A percentile compares a stretch with the other conserved stretches of the same genome.
Conservation (phyloP, 768 basidiomycete species). For the Tylopilus vinaceipallidus region DNA sequence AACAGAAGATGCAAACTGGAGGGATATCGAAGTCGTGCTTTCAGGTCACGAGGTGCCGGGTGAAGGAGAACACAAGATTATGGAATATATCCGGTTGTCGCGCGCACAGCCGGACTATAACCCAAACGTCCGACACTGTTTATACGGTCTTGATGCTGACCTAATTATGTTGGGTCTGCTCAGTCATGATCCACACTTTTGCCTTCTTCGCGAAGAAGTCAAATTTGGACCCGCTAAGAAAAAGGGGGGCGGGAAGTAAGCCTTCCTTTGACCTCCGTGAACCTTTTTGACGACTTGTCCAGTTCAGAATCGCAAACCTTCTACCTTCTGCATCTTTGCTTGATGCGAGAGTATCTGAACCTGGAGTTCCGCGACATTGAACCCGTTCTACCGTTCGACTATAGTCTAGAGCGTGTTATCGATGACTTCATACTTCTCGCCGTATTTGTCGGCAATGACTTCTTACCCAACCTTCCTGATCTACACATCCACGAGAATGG, state of each 20-base stretch:
- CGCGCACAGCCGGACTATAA: slow-evolving; percentile 96
- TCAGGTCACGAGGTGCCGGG: slow-evolving; percentile 98
- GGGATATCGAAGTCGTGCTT: slow-evolving; percentile 85
- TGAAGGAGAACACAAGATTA: slow-evolving; percentile 99
- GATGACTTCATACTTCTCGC: slow-evolving; percentile 97
- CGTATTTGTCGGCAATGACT: slow-evolving; percentile 98
- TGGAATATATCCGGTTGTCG: slow-evolving; percentile 95
- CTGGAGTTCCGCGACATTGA: slow-evolving; percentile 85
- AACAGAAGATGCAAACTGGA: slow-evolving; percentile 94
- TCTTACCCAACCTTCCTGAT: slow-evolving; percentile 93
- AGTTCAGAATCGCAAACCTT: slow-evolving; percentile 82
- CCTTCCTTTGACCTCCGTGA: neutral
- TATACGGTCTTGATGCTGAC: slow-evolving; percentile 98
- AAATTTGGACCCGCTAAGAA: slow-evolving; percentile 88
- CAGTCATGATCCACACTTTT: slow-evolving; percentile 99
- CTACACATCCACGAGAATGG: slow-evolving; percentile 98
- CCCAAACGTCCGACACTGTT: slow-evolving; percentile 94
- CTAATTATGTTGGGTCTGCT: slow-evolving; percentile 96
- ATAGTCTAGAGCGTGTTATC: slow-evolving; percentile 90
- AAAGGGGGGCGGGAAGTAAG: slow-evolving; percentile 61
- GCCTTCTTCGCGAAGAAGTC: slow-evolving; percentile 95
- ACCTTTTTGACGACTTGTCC: slow-evolving; percentile 10
- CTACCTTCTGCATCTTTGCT: slow-evolving; percentile 89
- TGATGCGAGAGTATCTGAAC: slow-evolving; percentile 96
- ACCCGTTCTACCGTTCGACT: slow-evolving; percentile 68